A percentile compares a stretch with the other conserved stretches of the same genome.
Conservation (phyloP, 176 grass and related monocot genomes). For the Tillandsia fasciculata region DNA sequence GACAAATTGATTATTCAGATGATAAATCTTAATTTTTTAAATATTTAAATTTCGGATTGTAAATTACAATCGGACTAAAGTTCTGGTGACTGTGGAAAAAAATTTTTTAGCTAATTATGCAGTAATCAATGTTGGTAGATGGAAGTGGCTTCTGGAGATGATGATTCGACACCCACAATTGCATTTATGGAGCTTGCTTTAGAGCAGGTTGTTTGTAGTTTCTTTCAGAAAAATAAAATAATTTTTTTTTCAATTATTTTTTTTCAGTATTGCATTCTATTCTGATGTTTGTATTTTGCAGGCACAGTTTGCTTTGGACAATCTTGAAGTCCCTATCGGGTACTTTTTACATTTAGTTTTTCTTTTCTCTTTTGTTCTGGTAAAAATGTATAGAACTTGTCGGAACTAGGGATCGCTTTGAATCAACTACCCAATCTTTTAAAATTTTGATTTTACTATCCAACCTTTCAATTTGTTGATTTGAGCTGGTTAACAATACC, state of each 20-base stretch:
- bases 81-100: too few relatives aligned
- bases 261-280: neutral
- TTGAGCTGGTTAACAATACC: too few relatives aligned
- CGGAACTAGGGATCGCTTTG: neutral
- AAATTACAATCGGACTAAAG: too few relatives aligned
- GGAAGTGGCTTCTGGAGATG: slow-evolving; percentile 4
- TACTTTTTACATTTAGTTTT: slow-evolving; percentile 23
- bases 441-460: too few relatives aligned
- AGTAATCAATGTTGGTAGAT: slow-evolving; percentile 17
- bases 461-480: too few relatives aligned
- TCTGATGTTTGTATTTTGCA: slow-evolving; percentile 24
- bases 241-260: too few relatives aligned
- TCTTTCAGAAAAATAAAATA: neutral
- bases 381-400: neutral
- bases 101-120: neutral
- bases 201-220: slow-evolving; percentile 37
- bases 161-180: slow-evolving; percentile 10
- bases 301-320: slow-evolving; percentile 69
- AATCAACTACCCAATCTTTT: neutral
- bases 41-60: too few relatives aligned
- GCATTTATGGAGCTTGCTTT: slow-evolving; percentile 65
- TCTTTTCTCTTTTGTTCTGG: neutral
- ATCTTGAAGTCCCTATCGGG: slow-evolving; percentile 86
- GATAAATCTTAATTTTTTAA: too few relatives aligned
- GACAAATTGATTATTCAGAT: too few relatives aligned